These are phyloP conservation scores for Tulasnella sp. DNA, from an alignment of 768 basidiomycete species.

Conservation along the genomic window DNA sequence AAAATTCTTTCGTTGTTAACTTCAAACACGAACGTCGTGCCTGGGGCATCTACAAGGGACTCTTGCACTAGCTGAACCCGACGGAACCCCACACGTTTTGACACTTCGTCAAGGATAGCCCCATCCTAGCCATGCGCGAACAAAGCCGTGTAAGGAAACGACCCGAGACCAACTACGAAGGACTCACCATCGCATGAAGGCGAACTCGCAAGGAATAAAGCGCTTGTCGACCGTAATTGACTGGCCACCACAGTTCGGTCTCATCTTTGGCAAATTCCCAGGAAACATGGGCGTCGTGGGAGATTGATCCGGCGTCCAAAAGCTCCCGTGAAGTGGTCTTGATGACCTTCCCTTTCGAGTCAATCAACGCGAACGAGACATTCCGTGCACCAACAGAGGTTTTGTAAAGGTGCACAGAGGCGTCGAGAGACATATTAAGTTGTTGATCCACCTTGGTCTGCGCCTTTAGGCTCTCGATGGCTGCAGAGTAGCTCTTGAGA, in stretches of 20 bases:
- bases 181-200: constrained; percentile 30
- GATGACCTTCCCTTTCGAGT: background rate
- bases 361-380: background rate
- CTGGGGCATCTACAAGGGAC: constrained; percentile 40
- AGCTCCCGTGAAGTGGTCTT: background rate
- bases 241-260: constrained; percentile 46
- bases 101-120: constrained; percentile 26
- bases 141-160: constrained; percentile 32
- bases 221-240: constrained; percentile 41
- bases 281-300: background rate
- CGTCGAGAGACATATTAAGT: constrained; percentile 33
- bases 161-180: background rate
- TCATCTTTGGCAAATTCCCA: constrained; percentile 38
- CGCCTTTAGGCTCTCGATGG: constrained; percentile 31
- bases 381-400: background rate
- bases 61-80: constrained; percentile 44
- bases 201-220: constrained; percentile 40
- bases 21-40: constrained; percentile 49
- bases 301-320: too few relatives aligned
- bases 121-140: constrained; percentile 16
- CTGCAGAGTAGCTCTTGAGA: constrained; percentile 33
- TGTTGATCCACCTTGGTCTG: constrained; percentile 33
- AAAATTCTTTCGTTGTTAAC: constrained; percentile 49
- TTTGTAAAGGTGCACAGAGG: constrained; percentile 28
- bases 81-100: constrained; percentile 44